Evolutionary conservation across 257 asterid species (phyloP), one percentile per base, ranked within the genome.

Genomic region (Capsicum pubescens): DNA sequence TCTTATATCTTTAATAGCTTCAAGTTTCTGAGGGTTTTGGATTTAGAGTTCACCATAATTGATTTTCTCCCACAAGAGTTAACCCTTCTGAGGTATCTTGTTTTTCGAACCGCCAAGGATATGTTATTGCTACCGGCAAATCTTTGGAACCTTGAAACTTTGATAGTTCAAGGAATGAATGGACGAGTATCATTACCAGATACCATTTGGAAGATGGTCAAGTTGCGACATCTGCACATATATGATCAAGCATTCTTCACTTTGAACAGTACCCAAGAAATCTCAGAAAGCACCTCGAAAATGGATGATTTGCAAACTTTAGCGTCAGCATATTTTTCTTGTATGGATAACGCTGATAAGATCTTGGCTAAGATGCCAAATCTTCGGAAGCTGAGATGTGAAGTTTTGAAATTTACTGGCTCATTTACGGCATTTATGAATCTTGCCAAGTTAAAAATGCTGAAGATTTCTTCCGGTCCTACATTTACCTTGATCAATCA

Each of bases 221-320:
- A 26, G 0, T 10, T 85, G 81, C 76, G 85, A 32, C 83, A 82
- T 76, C 10, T 85, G 9, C 72, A 64, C 0, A n/a, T 76, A 0
- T 17, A 54, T 3, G 11, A 13, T 8, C 11, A 6, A 3, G 57
- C 15, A 44, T 46, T 10, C 3, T 69, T 83, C 44, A 42, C 15
- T 17, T 35, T 9, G 59, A 5, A 12, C 0, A 3, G 11, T 11
- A 5, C 1, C 7, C 1, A 56, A 4, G 5, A 32, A 10, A 8
- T 9, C 13, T 6, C 2, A 10, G 2, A 8, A 36, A 1, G 9
- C 1, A 15, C 3, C 10, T 7, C 42, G 3, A 46, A 15, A 16
- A 66, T 59, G 8, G 5, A 8, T 0, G 13, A 82, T 8, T 3
- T 85, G 69, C 76, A 39, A 7, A 19, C 84, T 42, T 0, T 80